Evolutionary conservation across 352 stramenopile species (phyloP).

Genomic region (Pythium dissimile): DNA sequence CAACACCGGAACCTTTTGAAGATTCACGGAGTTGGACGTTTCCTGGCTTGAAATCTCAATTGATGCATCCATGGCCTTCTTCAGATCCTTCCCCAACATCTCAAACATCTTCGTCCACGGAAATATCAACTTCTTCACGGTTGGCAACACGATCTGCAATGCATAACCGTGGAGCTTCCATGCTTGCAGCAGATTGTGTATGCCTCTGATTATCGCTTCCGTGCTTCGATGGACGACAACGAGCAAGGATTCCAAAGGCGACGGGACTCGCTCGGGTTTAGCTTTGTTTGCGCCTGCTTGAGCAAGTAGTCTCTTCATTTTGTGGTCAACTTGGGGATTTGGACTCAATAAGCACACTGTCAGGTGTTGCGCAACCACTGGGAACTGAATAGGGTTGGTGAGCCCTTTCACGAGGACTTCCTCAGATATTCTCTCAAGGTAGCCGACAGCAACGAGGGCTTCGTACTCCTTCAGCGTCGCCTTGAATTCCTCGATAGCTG

Average conservation of each 20-base stretch:
- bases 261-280: conserved; percentile 34
- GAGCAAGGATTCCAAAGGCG: conserved; percentile 60
- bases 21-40: conserved; percentile 24
- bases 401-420: conserved; percentile 76
- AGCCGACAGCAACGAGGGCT: conserved; percentile 30
- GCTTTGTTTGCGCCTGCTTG: conserved; percentile 52
- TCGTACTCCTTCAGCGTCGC: conserved; percentile 50
- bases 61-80: conserved; percentile 20
- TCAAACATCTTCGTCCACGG: conserved; percentile 71
- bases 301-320: conserved; percentile 68
- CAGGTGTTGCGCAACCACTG: conserved; percentile 77
- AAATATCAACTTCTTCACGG: conserved; percentile 73
- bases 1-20: conserved; percentile 65
- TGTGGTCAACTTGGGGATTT: conserved; percentile 47
- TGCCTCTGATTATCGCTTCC: conserved; percentile 66
- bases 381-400: conserved; percentile 71
- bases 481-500: conserved; percentile 26
- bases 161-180: conserved; percentile 65
- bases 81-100: conserved; percentile 38
- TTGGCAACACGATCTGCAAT: conserved; percentile 44
- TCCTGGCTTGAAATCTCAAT: conserved; percentile 22
- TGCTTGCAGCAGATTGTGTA: conserved; percentile 66
- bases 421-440: conserved; percentile 60
- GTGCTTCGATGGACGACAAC: conserved; percentile 68
- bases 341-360: conserved; percentile 71